Percentiles rank a stretch among this genome's conserved stretches.
These are phyloP conservation scores for Apiotrichum domesticum DNA, from an alignment of 1,284 basidiomycete species.

Conservation along the genomic window DNA sequence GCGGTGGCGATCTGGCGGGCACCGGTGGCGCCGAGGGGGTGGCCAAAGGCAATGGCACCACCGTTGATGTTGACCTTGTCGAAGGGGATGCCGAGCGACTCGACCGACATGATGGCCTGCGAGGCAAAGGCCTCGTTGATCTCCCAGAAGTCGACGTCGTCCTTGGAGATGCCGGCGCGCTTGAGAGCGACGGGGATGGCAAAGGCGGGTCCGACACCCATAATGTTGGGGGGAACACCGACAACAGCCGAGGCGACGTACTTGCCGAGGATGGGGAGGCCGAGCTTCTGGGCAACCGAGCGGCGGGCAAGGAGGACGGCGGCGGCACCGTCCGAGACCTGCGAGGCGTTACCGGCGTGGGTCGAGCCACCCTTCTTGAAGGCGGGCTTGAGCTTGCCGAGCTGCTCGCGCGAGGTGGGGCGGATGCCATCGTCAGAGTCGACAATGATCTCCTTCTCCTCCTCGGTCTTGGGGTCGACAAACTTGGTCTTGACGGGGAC, in stretches of 20 bases:
- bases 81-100: slow-evolving; percentile 63
- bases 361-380: slow-evolving; percentile 85
- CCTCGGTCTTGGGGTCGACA: slow-evolving; percentile 80
- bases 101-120: slow-evolving; percentile 74
- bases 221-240: slow-evolving; percentile 77
- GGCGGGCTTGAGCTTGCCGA: slow-evolving; percentile 88
- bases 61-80: slow-evolving; percentile 86
- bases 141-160: slow-evolving; percentile 87
- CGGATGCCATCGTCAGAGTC: slow-evolving; percentile 88
- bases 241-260: slow-evolving; percentile 71
- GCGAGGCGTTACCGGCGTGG: slow-evolving; percentile 86
- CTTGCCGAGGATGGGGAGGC: slow-evolving; percentile 88
- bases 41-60: slow-evolving; percentile 78
- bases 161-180: slow-evolving; percentile 62
- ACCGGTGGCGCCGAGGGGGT: slow-evolving; percentile 68
- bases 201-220: slow-evolving; percentile 85
- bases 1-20: slow-evolving; percentile 81
- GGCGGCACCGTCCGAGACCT: slow-evolving; percentile 95
- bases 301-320: slow-evolving; percentile 85
- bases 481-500: slow-evolving; percentile 64
- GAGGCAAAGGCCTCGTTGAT: slow-evolving; percentile 88
- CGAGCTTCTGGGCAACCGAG: slow-evolving; percentile 78
- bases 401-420: slow-evolving; percentile 76
- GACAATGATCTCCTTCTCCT: slow-evolving; percentile 71
- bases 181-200: slow-evolving; percentile 80